Conservation (phyloP, 805 yeast species). For the Sugiyamaella smithiae region DNA sequence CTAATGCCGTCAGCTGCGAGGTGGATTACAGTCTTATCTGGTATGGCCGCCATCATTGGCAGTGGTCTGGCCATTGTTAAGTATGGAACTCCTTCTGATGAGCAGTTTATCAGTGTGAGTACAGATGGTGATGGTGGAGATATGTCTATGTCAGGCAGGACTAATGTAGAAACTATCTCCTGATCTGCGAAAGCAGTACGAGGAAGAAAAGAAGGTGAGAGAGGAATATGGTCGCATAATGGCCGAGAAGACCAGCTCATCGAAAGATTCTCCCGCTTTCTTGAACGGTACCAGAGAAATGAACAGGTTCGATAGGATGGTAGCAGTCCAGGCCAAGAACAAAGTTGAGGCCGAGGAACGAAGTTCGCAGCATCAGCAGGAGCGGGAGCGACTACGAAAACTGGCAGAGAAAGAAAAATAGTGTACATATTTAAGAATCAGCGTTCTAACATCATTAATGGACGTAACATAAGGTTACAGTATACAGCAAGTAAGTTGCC, state of each 20-base stretch:
- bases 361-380: slow-evolving; percentile 15
- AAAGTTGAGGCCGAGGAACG: slow-evolving; percentile 22
- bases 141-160: too few relatives aligned
- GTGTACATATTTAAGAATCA: too few relatives aligned
- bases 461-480: too few relatives aligned
- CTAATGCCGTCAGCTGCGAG: slow-evolving; percentile 18
- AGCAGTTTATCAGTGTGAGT: slow-evolving; percentile 57
- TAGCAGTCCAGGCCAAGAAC: slow-evolving; percentile 27
- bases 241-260: slow-evolving; percentile 22
- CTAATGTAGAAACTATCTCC: slow-evolving; percentile 41
- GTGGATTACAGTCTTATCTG: slow-evolving; percentile 35
- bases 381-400: slow-evolving; percentile 22
- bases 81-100: slow-evolving; percentile 82
- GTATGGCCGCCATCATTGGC: slow-evolving; percentile 67
- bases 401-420: slow-evolving; percentile 28
- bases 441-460: not conserved
- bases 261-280: slow-evolving; percentile 31
- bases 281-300: slow-evolving; percentile 30
- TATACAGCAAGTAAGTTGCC: too few relatives aligned
- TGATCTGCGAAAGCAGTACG: slow-evolving; percentile 70
- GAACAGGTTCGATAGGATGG: slow-evolving; percentile 27
- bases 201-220: slow-evolving; percentile 18
- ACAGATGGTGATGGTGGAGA: too few relatives aligned
- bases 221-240: slow-evolving; percentile 22
- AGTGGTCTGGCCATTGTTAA: slow-evolving; percentile 69